Evolutionary conservation across 768 basidiomycete species (phyloP).

Genomic region (Amanita rimosa): DNA sequence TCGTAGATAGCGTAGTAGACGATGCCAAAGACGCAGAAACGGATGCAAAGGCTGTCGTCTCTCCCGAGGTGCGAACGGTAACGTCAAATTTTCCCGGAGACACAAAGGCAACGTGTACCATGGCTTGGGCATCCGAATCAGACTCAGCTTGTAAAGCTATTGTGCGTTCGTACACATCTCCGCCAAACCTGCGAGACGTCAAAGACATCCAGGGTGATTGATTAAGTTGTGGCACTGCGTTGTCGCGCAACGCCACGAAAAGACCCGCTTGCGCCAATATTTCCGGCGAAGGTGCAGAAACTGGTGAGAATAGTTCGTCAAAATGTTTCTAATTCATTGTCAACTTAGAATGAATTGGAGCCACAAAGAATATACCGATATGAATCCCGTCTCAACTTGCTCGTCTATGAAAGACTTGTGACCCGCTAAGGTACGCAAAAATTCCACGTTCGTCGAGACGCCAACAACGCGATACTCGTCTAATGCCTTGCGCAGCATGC

Average conservation of each 20-base stretch:
- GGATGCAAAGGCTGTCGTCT: constrained; percentile 27
- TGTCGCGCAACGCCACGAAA: constrained; percentile 60
- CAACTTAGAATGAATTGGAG: neutral
- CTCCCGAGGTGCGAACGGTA: constrained; percentile 25
- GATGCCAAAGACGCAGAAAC: constrained; percentile 48
- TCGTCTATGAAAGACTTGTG: constrained; percentile 67
- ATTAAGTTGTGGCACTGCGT: constrained; percentile 9
- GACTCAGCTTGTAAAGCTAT: constrained; percentile 54
- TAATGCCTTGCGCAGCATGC: constrained; percentile 68
- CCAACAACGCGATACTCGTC: constrained; percentile 89
- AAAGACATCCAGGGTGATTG: constrained; percentile 60
- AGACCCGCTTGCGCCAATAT: constrained; percentile 73
- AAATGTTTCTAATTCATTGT: constrained; percentile 59
- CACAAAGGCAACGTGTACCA: constrained; percentile 26
- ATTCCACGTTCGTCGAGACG: constrained; percentile 86
- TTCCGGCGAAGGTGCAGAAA: constrained; percentile 45
- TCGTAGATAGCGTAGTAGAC: constrained; percentile 40
- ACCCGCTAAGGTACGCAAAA: constrained; percentile 66
- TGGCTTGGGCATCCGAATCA: constrained; percentile 24
- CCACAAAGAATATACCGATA: constrained; percentile 40
- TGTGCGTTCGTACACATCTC: constrained; percentile 51
- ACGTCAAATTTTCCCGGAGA: constrained; percentile 41
- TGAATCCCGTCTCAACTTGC: constrained; percentile 90
- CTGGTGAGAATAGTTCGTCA: constrained; percentile 66
- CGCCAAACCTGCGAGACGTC: constrained; percentile 67